Base-by-base conservation (phyloP, 768 basidiomycete species). In the Ramaria sp. region DNA sequence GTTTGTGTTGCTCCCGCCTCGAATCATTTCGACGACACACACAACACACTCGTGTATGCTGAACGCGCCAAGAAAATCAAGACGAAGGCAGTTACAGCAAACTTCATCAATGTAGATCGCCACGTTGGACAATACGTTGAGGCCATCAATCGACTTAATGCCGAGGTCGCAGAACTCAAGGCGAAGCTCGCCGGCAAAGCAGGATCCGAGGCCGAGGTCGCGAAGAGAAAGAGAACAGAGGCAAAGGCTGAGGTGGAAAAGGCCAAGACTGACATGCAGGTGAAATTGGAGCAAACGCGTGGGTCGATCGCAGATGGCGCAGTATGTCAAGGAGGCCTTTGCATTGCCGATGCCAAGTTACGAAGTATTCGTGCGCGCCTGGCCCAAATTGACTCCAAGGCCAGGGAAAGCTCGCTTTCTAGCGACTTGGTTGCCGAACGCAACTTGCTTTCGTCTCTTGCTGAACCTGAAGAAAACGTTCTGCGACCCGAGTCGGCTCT, bases 21-120 rank as follows among this genome's bases (percentile, higher is more conserved):
- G 38, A 80, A 80, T 38, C 93, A 99, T 71, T 96, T 97, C 68
- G 96, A 98, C 66, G 96, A 99, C 68, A 98, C 96, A 33, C 92
- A 96, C 68, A 99, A 99, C 68, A 98, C 96, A 1, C 84, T 99
- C 49, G 76, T 96, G 59, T 99, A 98, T 69, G 96, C 96, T 22
- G 94, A 99, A 64, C 87, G 94, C 47, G 95, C 96, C 27, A 96
- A 96, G 59, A 91, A 93, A 74, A 97, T 99, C 72, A 94, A 94
- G 75, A 98, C 95, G 17, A 95, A 91, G 68, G 92, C 97, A 54
- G 85, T 97, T 59, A 93, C 94, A 1, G 80, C 91, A 46, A 98
- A 99, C 67, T 87, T 95, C 31, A 86, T 95, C 64, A 93, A 94
- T 61, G 91, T 97, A 60, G 86, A 95, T 64, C 81, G 94, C 15